Conservation (phyloP, 2,329 filamentous ascomycete species). For the Curvularia eragrostidis region DNA sequence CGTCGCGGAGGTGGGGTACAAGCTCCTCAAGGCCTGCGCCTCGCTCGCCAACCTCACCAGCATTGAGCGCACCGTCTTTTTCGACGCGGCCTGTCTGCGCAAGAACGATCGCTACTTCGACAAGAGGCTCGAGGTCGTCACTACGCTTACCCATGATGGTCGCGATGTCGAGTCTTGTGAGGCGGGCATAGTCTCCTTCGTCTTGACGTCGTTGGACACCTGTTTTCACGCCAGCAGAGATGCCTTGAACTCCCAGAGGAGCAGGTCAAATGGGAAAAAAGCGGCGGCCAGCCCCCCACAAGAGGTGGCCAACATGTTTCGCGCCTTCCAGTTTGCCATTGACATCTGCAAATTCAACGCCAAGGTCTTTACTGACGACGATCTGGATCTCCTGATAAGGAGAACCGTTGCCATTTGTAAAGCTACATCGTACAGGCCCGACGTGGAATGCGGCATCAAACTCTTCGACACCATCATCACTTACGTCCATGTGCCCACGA, state of each 20-base stretch:
- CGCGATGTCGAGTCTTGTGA: slow-evolving; percentile 51
- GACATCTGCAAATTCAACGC: slow-evolving; percentile 79
- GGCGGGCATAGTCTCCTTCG: slow-evolving; percentile 42
- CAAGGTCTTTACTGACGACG: slow-evolving; percentile 68
- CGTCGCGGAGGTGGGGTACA: slow-evolving; percentile 44
- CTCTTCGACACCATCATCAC: slow-evolving; percentile 75
- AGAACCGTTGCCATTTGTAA: slow-evolving; percentile 71
- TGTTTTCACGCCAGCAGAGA: slow-evolving; percentile 45
- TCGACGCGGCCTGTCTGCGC: slow-evolving; percentile 43
- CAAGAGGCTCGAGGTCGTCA: slow-evolving; percentile 45
- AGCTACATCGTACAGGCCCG: slow-evolving; percentile 68
- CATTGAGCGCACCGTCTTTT: slow-evolving; percentile 50
- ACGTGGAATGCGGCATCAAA: slow-evolving; percentile 70
- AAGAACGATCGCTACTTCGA: slow-evolving; percentile 41
- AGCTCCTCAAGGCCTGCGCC: slow-evolving; percentile 45
- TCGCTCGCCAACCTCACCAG: slow-evolving; percentile 42
- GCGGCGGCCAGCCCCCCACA: slow-evolving; percentile 26
- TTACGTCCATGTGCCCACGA: slow-evolving; percentile 71
- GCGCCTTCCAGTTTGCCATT: slow-evolving; percentile 69
- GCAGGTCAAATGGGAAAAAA: slow-evolving; percentile 39
- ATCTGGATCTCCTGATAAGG: slow-evolving; percentile 67
- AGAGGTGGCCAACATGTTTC: slow-evolving; percentile 55
- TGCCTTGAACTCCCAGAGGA: slow-evolving; percentile 28
- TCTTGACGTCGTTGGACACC: slow-evolving; percentile 40
- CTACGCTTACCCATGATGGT: slow-evolving; percentile 47